Base-by-base conservation (phyloP, 2,329 filamentous ascomycete species). In the Pseudohalonectria lignicola region DNA sequence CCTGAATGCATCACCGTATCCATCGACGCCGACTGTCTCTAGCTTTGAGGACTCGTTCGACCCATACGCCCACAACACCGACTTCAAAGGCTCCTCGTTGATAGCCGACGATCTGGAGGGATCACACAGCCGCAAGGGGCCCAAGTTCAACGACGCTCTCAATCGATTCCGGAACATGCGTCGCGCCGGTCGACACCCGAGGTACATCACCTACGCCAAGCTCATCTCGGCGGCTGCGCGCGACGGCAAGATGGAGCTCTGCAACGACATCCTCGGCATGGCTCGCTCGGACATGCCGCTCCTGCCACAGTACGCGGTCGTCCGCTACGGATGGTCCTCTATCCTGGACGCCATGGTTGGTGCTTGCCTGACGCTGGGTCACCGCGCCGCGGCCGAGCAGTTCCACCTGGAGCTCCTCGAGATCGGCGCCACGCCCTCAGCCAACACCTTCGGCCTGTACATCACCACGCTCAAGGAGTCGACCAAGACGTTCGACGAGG, bases 381-480 rank as follows among this genome's bases (percentile, higher is more conserved):
- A 90, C 55, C 85, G 90, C 40, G 72, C 74, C 41, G 67, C 86
- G 43, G 92, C 92, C 43, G 80, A 82, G 56, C 79, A 86, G 50
- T 95, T 83, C 60, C 92, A 96, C 56, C 82, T 92, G 59, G 86
- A 98, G 58, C 71, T 98, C 48, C 70, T 94, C 35, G 80, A 86
- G 43, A 92, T 96, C 69, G 90, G 90, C 34, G 79, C 84, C 43
- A 82, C 88, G 9, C 92, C 92, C 13, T 94, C 90, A 3, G 92
- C 92, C 31, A 98, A 98, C 67, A 98, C 92, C 1, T 98, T 93
- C 50, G 92, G 92, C 42, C 75, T 98, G 15, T 98, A 96, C 71
- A 98, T 98, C 62, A 96, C 93, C n/a, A 96, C 90, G 2, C 70
- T 98, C 44, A 95, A 96, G 67, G 90, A 94, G 55, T 94, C 86